Base-by-base conservation (phyloP, 2,329 filamentous ascomycete species). In the Cladosporium sp. region DNA sequence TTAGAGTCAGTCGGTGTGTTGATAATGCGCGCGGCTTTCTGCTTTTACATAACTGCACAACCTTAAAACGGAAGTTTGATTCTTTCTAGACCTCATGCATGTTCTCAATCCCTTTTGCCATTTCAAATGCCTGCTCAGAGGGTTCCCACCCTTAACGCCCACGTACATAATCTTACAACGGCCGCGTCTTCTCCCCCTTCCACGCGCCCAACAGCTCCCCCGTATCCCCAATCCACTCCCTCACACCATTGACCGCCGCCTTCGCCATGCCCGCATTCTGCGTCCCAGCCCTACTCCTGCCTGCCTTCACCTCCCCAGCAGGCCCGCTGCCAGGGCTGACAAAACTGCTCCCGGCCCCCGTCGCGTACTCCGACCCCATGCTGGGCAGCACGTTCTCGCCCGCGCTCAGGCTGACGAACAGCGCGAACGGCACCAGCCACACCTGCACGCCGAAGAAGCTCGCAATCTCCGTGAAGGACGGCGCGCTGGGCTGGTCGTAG, bases 401-500 rank as follows among this genome's bases (percentile, higher is more conserved):
- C 0, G 93, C 93, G 14, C 89, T 95, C 40, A 98, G 72, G 63
- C 88, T 95, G 46, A 98, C 92, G 66, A 98, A 98, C 11, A 98
- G 78, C 13, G 91, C 84, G 67, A 98, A 98, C 0, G 93, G 93
- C 0, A 97, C 88, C 1, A 98, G 78, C 93, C 93, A 98, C 0
- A 98, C 91, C 63, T 91, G 95, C 2, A 98, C 76, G 0, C 93
- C 93, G 66, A 98, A 98, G 72, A 93, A 98, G 0, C 89, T 92
- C 0, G 93, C 90, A 42, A 97, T 93, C 73, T 97, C 89, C 14
- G 89, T 91, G 69, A 98, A 98, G 35, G 81, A 85, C 0, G 93
- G 93, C 42, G 89, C 77, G 9, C 73, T 65, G 3, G 73, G 74
- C 19, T 59, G 59, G 18, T 64, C 61, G 52, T 69, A 66, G 48